Evolutionary conservation across 495 filamentous ascomycete genomes (phyloP).

Genomic region (Aspergillus ostianus): DNA sequence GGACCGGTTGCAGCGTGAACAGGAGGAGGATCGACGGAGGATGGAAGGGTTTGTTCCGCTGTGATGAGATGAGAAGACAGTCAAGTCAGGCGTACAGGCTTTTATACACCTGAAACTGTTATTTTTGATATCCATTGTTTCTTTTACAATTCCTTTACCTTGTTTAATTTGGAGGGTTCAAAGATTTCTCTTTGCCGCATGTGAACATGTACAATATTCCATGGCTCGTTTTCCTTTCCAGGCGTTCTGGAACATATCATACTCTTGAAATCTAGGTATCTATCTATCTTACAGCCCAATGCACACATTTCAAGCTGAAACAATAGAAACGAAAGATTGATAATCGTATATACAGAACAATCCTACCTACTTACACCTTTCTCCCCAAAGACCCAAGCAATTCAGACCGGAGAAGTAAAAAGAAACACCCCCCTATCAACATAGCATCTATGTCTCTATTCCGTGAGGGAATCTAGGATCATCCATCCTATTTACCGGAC

Average conservation of each 20-base stretch:
- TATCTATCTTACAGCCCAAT: neutral
- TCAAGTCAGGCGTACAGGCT: no score
- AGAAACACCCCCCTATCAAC: neutral
- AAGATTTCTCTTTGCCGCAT: neutral
- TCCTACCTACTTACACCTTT: neutral
- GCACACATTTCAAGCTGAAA: neutral
- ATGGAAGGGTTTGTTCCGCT: slow-evolving; percentile 40
- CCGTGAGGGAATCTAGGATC: neutral
- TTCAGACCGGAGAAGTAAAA: neutral
- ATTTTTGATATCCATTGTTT: neutral
- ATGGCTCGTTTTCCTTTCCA: neutral
- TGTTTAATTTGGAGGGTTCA: neutral
- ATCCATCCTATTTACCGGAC: neutral
- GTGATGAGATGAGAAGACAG: slow-evolving; percentile 17
- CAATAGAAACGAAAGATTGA: neutral
- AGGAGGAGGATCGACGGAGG: slow-evolving; percentile 42
- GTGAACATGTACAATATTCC: neutral
- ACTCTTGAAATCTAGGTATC: neutral
- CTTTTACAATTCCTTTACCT: neutral
- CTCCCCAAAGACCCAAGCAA: neutral
- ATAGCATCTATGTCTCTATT: neutral
- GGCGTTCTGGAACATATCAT: neutral
- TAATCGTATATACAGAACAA: neutral
- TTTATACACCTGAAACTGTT: neutral
- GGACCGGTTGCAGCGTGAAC: slow-evolving; percentile 59